A percentile compares a stretch with the other conserved stretches of the same genome.
Conservation (phyloP, 768 basidiomycete genomes). For the Hericium coralloides region DNA sequence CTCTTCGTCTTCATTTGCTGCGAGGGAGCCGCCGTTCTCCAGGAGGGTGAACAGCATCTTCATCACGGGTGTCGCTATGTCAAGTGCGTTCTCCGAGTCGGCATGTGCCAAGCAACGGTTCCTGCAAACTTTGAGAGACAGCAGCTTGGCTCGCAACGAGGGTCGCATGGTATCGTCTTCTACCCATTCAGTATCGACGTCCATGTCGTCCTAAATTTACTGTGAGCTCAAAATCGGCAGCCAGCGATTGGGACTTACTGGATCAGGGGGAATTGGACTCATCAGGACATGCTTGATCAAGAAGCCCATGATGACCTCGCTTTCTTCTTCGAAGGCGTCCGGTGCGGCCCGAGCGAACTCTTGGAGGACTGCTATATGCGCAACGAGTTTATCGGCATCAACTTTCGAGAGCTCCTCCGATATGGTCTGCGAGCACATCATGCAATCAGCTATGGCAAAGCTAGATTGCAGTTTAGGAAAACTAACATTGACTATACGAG, state of each 20-base stretch:
- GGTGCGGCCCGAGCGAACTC: slow-evolving; percentile 65
- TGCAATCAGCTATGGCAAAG: not conserved
- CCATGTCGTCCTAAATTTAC: slow-evolving; percentile 43
- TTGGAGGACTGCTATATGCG: slow-evolving; percentile 62
- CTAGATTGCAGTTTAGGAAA: not conserved
- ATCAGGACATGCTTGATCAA: slow-evolving; percentile 64
- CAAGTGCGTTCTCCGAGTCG: slow-evolving; percentile 43
- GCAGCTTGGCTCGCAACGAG: slow-evolving; percentile 58
- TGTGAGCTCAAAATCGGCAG: not conserved
- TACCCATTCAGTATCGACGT: slow-evolving; percentile 65
- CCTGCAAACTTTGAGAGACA: slow-evolving; percentile 72
- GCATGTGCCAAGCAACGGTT: slow-evolving; percentile 73
- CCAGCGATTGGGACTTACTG: slow-evolving; percentile 28
- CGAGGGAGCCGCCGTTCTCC: slow-evolving; percentile 57
- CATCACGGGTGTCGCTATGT: slow-evolving; percentile 66
- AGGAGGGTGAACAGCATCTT: slow-evolving; percentile 70
- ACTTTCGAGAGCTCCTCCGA: slow-evolving; percentile 39
- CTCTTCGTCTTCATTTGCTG: slow-evolving; percentile 44
- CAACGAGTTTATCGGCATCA: slow-evolving; percentile 43
- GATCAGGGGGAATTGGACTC: slow-evolving; percentile 37
- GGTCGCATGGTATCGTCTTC: slow-evolving; percentile 53
- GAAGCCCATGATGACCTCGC: slow-evolving; percentile 65
- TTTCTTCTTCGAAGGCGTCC: slow-evolving; percentile 68
- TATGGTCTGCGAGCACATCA: slow-evolving; percentile 39
- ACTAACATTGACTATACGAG: slow-evolving; percentile 57